A percentile compares a stretch with the other conserved stretches of the same genome.
Conservation (phyloP, 2,329 filamentous ascomycete species). For the Fusarium sp. region DNA sequence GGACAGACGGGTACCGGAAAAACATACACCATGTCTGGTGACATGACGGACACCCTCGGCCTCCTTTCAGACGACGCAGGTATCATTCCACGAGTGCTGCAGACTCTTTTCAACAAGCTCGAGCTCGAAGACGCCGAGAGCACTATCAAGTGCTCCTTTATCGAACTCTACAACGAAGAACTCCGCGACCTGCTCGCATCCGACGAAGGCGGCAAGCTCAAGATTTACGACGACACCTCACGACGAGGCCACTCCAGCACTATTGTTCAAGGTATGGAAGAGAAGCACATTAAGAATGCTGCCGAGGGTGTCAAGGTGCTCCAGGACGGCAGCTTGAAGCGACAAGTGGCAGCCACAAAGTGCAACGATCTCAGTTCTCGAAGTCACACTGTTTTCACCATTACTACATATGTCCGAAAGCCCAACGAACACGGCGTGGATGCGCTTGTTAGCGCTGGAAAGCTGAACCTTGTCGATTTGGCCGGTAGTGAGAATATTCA, state of each 20-base stretch:
- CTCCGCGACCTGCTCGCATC: conserved; percentile 86
- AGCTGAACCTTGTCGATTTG: conserved; percentile 95
- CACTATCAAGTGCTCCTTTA: conserved; percentile 97
- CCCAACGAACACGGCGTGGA: conserved; percentile 85
- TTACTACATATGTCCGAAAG: conserved; percentile 90
- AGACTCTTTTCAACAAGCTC: conserved; percentile 87
- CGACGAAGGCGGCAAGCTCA: conserved; percentile 88
- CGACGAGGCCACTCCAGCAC: conserved; percentile 88
- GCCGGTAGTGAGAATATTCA: conserved; percentile 98
- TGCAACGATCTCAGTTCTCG: conserved; percentile 98
- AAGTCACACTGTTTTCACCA: conserved; percentile 97
- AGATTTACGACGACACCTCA: conserved; percentile 92
- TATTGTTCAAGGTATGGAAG: conserved; percentile 97
- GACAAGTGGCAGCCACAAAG: conserved; percentile 99
- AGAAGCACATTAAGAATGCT: conserved; percentile 89
- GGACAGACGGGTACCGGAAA: conserved; percentile 98
- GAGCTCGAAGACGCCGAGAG: conserved; percentile 83
- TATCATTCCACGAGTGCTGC: conserved; percentile 92
- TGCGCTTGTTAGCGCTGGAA: conserved; percentile 90
- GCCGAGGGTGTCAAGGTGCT: conserved; percentile 88
- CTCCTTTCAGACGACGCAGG: conserved; percentile 91
- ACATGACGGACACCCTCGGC: conserved; percentile 89
- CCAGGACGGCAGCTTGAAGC: conserved; percentile 88
- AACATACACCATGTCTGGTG: conserved; percentile 99
- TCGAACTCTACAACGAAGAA: conserved; percentile 98